Conservation (phyloP, 257 asterid genomes). For the Fraxinus quadrangulata region DNA sequence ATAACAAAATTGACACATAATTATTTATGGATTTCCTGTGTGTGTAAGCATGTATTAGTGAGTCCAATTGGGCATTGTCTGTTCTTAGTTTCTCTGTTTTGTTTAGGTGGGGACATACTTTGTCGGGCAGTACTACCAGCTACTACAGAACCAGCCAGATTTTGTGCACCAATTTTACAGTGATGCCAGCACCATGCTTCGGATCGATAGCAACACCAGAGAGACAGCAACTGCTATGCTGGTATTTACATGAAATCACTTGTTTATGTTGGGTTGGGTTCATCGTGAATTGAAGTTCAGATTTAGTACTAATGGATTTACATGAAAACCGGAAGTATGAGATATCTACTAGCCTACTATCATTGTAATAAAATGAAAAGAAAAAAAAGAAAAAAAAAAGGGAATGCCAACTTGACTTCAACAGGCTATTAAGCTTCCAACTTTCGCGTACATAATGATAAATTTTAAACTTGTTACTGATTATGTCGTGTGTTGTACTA, state of each 20-base stretch:
- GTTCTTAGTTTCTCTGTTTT: slow-evolving; percentile 23
- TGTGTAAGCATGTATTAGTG: slow-evolving; percentile 7
- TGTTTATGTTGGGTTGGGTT: slow-evolving; percentile 16
- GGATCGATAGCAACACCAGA: slow-evolving; percentile 74
- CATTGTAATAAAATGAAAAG: background rate
- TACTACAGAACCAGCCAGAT: slow-evolving; percentile 84
- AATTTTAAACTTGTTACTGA: background rate
- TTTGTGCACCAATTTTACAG: slow-evolving; percentile 83
- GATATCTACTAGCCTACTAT: background rate
- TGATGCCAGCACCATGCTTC: slow-evolving; percentile 87
- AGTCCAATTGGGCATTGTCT: slow-evolving; percentile 11
- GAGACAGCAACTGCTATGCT: slow-evolving; percentile 82
- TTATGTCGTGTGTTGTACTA: background rate
- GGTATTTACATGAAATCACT: slow-evolving; percentile 47
- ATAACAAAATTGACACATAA: background rate
- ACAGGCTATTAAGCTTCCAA: background rate
- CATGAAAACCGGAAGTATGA: background rate
- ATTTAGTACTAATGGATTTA: slow-evolving; percentile 10
- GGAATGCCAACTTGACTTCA: slow-evolving; percentile 2
- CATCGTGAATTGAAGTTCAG: background rate
- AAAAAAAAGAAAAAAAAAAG: too few species aligned
- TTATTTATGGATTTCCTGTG: background rate
- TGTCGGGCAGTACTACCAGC: slow-evolving; percentile 95
- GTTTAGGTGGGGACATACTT: slow-evolving; percentile 92
- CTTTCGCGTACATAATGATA: background rate